Evolutionary conservation across 768 basidiomycete genomes (phyloP).

Genomic region (Amanita pseudoporphyria): DNA sequence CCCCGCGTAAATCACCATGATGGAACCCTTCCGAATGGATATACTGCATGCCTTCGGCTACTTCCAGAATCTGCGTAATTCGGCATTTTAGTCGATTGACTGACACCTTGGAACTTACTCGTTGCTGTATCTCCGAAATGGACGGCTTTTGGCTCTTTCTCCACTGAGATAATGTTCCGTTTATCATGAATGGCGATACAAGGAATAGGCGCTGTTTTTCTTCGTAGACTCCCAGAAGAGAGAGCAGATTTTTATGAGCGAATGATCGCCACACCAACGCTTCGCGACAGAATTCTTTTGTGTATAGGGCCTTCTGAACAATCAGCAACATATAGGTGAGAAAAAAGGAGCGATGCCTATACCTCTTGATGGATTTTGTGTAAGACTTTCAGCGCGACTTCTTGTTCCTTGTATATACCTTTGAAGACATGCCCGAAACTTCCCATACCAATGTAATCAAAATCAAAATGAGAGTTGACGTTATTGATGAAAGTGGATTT

Average conservation of each 20-base stretch:
- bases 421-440: neutral
- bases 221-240: neutral
- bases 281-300: no score
- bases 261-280: no score
- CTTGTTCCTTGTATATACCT: neutral
- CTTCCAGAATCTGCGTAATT: neutral
- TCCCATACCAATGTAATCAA: neutral
- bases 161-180: slow-evolving; percentile 1
- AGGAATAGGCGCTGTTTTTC: neutral
- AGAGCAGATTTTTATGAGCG: neutral
- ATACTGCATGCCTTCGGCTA: slow-evolving; percentile 1
- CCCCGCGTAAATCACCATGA: slow-evolving; percentile 1
- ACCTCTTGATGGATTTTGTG: neutral
- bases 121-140: neutral
- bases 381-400: neutral
- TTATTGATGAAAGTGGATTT: neutral
- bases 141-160: neutral
- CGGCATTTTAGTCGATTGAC: neutral
- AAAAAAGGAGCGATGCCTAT: no score
- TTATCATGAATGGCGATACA: neutral
- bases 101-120: neutral
- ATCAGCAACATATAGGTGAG: neutral
- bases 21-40: slow-evolving; percentile 1
- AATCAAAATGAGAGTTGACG: neutral
- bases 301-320: neutral